Conservation (phyloP, 2,329 filamentous ascomycete species). For the Chaetomium olivaceum region DNA sequence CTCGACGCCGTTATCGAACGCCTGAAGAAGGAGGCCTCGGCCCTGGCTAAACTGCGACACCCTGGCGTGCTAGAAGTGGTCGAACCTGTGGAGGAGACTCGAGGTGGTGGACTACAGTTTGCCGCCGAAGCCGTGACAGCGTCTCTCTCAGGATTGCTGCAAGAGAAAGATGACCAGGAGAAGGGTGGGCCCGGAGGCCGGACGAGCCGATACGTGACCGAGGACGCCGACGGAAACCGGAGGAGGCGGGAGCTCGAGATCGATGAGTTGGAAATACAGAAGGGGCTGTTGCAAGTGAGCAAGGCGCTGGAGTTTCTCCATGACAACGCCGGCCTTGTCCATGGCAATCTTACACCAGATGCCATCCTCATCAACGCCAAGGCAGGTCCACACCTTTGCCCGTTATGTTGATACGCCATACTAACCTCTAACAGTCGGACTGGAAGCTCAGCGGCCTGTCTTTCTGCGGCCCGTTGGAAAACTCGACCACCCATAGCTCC, state of each 20-base stretch:
- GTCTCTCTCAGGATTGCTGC: slow-evolving; percentile 77
- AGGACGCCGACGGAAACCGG: slow-evolving; percentile 72
- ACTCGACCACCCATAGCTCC: slow-evolving; percentile 71
- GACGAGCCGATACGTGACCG: slow-evolving; percentile 76
- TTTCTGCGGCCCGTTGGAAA: slow-evolving; percentile 80
- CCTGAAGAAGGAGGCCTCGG: slow-evolving; percentile 87
- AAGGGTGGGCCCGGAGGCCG: slow-evolving; percentile 68
- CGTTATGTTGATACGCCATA: not conserved
- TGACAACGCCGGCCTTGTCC: slow-evolving; percentile 89
- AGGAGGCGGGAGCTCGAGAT: slow-evolving; percentile 83
- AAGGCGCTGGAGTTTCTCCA: slow-evolving; percentile 95
- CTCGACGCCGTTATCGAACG: slow-evolving; percentile 90
- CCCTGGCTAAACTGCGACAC: slow-evolving; percentile 82
- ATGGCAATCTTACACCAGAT: slow-evolving; percentile 92
- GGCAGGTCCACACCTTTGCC: slow-evolving; percentile 46
- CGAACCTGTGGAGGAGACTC: slow-evolving; percentile 92
- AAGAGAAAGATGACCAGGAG: slow-evolving; percentile 89
- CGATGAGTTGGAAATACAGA: slow-evolving; percentile 96
- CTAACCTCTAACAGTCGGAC: slow-evolving; percentile 65
- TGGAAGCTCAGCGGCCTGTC: slow-evolving; percentile 98
- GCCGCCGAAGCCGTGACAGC: slow-evolving; percentile 89
- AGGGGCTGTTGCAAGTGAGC: slow-evolving; percentile 87
- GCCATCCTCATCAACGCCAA: slow-evolving; percentile 93
- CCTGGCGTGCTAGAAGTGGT: slow-evolving; percentile 89
- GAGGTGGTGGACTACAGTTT: slow-evolving; percentile 90